Evolutionary conservation across 148 eudicot genomes (phyloP), one percentile per base, ranked within the genome.

Genomic region (Salicornia ramosissima): DNA sequence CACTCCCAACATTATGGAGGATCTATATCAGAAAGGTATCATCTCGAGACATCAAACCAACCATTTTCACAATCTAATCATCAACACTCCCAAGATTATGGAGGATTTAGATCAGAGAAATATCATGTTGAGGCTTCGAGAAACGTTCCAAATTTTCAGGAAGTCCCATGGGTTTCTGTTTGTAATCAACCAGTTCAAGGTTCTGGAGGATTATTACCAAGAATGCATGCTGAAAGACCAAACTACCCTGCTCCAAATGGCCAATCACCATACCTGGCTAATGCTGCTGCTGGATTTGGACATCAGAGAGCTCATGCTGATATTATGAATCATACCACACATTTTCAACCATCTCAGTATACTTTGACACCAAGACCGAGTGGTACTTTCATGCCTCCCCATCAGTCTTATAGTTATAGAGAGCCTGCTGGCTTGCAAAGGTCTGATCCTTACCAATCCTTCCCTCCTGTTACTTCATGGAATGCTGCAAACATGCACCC

Each of bases 81-180:
- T 21, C 53, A 49, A 15, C 53, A 15, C 22, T 49, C 53, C 53
- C 53, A 49, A 46, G 50, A 52, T 46, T 70, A 21, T 43, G 28
- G 70, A 39, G 55, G 68, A 62, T 21, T 65, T 54, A 71, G 61
- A 65, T 22, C 58, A 1, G 71, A 50, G 19, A 25, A 28, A 26
- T 52, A 28, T 53, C 69, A 53, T 64, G 62, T 25, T 53, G 54
- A 53, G 12, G 26, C 19, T 53, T 7, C 22, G 22, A 60, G 60
- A 16, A 2, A 50, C 29, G 19, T 51, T 10, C 55, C 29, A 40
- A 31, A 57, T 57, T 15, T 11, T 24, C 18, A 5, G 42, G 29
- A 49, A 68, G 61, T 21, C 19, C 60, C 57, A 22, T 39, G 13
- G 29, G 16, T 68, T 8, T 49, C 59, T 31, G 64, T 58, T 33